phyloP scores from a whole-genome alignment of 1,139 yeast species.

The Candida sp. region DNA sequence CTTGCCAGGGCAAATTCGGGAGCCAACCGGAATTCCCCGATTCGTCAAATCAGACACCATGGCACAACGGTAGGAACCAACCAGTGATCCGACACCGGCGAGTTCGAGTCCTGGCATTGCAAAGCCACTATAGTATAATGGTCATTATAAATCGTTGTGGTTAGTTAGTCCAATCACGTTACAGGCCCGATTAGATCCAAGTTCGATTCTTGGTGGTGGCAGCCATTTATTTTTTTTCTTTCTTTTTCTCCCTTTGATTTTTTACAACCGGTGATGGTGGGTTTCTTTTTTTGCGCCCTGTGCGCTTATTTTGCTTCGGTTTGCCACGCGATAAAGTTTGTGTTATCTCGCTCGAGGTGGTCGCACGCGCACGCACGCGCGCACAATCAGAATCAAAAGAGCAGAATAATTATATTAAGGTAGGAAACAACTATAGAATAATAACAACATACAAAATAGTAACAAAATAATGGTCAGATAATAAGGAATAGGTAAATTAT shows the following conservation, averaged over 20 bases:
- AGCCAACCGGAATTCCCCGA: too few relatives aligned
- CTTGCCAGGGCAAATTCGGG: too few relatives aligned
- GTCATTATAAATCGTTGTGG: slow-evolving; percentile 17
- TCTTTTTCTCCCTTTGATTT: neutral
- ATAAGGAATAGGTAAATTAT: neutral
- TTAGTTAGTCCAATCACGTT: neutral
- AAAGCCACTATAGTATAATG: slow-evolving; percentile 16
- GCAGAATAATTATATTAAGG: too few relatives aligned
- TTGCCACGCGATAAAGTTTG: too few relatives aligned
- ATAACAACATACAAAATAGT: neutral
- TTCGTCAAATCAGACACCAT: neutral
- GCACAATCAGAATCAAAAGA: too few relatives aligned
- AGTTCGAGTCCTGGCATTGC: neutral
- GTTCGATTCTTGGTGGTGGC: slow-evolving; percentile 18
- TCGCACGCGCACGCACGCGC: too few relatives aligned
- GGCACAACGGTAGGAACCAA: too few relatives aligned
- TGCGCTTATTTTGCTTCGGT: neutral
- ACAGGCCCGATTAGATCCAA: slow-evolving; percentile 14
- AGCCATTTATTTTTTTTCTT: slow-evolving; percentile 2
- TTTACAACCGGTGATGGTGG: neutral
- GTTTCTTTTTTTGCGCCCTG: neutral
- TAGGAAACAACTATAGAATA: too few relatives aligned
- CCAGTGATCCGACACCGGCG: neutral
- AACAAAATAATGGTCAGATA: neutral
- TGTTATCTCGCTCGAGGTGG: too few relatives aligned